Evolutionary conservation across 495 filamentous ascomycete species (phyloP), one percentile per base, ranked within the genome.

Genomic region (Tuber aestivum): DNA sequence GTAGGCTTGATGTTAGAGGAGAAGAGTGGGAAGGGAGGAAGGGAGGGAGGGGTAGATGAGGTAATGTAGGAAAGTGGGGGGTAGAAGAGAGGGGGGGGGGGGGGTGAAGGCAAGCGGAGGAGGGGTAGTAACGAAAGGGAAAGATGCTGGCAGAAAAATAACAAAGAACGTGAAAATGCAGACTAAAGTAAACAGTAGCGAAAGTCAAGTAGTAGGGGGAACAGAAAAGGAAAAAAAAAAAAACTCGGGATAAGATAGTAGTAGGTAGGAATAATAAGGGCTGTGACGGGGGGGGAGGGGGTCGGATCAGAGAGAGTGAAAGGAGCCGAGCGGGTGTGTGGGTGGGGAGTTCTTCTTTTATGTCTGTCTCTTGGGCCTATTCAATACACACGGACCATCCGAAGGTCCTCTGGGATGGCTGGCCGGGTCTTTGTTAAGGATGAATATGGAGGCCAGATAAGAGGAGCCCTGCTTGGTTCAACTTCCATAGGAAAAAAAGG

Each of bases 321-420:
- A 81, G 74, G 71, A 81, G 74, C 80, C 80, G 76, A 81, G 79
- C 74, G 79, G 74, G 76, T 74, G 70, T 69, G 69, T 41, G 80
- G 74, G 72, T 48, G 74, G 68, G 56, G 69, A 41, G 61, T 65
- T 79, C 81, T 65, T 79, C 81, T 79, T 81, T 82, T 79, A 81
- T 81, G 65, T 73, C 71, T 75, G 23, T 69, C 48, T 27, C 27
- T 70, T 70, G 50, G 14, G 48, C 70, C 70, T 42, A 61, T 40
- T 78, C 69, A 68, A 65, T 74, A 61, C 76, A 75, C 78, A 79
- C 78, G 78, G 78, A 71, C 78, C 78, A 79, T 72, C 72, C 72
- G 71, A 45, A 75, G 70, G 77, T 35, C 35, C 35, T 65, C 61
- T 79, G 72, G 77, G 78, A 72, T 72, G 70, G 18, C 61, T 71